phyloP scores from a whole-genome alignment of 352 stramenopile species.

The Pelagophyceae sp. region DNA sequence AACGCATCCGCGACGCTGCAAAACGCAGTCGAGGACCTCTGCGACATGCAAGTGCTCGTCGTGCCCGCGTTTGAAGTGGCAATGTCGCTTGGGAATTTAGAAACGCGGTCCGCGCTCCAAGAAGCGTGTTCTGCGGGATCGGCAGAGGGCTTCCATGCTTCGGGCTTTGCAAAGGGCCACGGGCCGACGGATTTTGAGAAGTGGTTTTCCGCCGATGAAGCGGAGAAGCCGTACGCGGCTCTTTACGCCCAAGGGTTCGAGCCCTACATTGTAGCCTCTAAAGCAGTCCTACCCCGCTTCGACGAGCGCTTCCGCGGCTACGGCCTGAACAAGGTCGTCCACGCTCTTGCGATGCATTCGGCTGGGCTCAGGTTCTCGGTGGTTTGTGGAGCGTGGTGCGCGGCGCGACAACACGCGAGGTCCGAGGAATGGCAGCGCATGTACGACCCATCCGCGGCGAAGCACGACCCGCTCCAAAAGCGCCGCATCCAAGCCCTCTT shows the following conservation, averaged over 20 bases:
- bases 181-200: conserved; percentile 24
- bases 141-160: conserved; percentile 29
- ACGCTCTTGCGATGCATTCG: background rate
- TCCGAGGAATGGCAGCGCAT: too few species aligned
- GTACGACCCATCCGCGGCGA: too few species aligned
- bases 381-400: too few species aligned
- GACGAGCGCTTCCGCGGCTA: conserved; percentile 31
- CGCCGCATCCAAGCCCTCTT: too few species aligned
- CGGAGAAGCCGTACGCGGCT: conserved; percentile 25
- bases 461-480: too few species aligned
- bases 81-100: background rate
- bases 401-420: too few species aligned
- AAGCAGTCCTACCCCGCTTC: conserved; percentile 21
- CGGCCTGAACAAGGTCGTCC: conserved; percentile 31
- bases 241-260: conserved; percentile 27
- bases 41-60: conserved; percentile 13
- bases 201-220: conserved; percentile 21
- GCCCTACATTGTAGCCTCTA: conserved; percentile 28
- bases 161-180: conserved; percentile 31
- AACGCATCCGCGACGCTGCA: too few species aligned
- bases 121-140: background rate
- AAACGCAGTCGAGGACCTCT: background rate
- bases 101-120: conserved; percentile 17
- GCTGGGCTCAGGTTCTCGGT: background rate
- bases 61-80: conserved; percentile 28